Conservation (phyloP, 148 eudicot species). For the Chenopodium quinoa region DNA sequence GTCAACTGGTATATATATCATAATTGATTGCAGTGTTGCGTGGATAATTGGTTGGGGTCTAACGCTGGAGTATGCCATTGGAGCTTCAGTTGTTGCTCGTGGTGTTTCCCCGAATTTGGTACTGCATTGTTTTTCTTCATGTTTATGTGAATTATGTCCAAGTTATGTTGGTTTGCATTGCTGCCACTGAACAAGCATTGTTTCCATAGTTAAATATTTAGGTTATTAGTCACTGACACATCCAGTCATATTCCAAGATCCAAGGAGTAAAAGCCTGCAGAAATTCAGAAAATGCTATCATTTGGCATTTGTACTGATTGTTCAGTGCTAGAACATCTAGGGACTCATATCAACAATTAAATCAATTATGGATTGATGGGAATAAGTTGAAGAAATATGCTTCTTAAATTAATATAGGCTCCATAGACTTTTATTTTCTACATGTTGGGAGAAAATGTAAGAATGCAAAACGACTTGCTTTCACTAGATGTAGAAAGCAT, state of each 20-base stretch:
- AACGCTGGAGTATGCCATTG: conserved; percentile 44
- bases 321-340: neutral
- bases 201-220: neutral
- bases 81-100: conserved; percentile 51
- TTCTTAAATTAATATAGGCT: neutral
- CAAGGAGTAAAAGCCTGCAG: neutral
- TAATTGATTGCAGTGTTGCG: conserved; percentile 39
- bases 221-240: neutral
- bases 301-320: neutral
- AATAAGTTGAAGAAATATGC: no score
- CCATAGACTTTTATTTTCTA: neutral
- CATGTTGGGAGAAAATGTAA: neutral
- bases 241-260: neutral
- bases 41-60: conserved; percentile 69
- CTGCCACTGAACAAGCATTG: neutral
- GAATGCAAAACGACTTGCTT: neutral
- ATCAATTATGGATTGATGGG: no score
- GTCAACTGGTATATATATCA: neutral
- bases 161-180: neutral
- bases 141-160: neutral
- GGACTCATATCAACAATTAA: neutral
- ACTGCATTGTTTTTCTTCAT: neutral
- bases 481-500: neutral
- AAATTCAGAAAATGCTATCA: neutral
- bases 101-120: conserved; percentile 58